phyloP scores from a whole-genome alignment of 306 rosid genomes.

The barrel medic (Medicago truncatula) region DNA sequence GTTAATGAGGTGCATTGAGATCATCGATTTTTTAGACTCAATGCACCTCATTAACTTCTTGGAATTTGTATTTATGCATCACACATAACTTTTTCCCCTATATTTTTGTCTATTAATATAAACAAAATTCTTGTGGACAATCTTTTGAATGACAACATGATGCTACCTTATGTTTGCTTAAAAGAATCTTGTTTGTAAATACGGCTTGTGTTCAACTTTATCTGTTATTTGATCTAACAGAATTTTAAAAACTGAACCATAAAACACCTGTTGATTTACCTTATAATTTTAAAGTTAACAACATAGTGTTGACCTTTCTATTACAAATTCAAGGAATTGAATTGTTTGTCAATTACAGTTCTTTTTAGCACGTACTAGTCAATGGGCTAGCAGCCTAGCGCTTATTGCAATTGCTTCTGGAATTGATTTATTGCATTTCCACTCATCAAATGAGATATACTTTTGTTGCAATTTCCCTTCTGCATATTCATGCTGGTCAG shows the following conservation, averaged over 20 bases:
- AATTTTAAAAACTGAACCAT: not conserved
- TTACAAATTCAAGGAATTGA: not conserved
- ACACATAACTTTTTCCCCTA: not conserved
- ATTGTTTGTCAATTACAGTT: conserved; percentile 10
- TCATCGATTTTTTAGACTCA: too few relatives aligned
- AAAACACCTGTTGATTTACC: not conserved
- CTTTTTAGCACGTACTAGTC: too few relatives aligned
- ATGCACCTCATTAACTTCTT: conserved; percentile 10
- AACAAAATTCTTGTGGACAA: not conserved
- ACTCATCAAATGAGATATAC: too few relatives aligned
- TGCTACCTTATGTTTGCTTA: conserved; percentile 20
- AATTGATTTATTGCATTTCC: too few relatives aligned
- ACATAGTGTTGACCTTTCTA: conserved; percentile 6
- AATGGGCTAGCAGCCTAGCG: too few relatives aligned
- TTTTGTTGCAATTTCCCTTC: not conserved
- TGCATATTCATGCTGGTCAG: conserved; percentile 9
- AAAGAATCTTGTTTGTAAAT: conserved; percentile 10
- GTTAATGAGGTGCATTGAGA: too few relatives aligned
- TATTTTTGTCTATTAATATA: conserved; percentile 1
- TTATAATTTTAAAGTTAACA: conserved; percentile 9
- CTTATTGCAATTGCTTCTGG: too few relatives aligned
- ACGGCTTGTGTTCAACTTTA: not conserved
- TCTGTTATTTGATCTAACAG: conserved; percentile 2
- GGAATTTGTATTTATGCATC: conserved; percentile 22
- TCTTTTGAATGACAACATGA: conserved; percentile 10